Conservation (phyloP, 2,329 filamentous ascomycete species). For the Volutella citrinella region DNA sequence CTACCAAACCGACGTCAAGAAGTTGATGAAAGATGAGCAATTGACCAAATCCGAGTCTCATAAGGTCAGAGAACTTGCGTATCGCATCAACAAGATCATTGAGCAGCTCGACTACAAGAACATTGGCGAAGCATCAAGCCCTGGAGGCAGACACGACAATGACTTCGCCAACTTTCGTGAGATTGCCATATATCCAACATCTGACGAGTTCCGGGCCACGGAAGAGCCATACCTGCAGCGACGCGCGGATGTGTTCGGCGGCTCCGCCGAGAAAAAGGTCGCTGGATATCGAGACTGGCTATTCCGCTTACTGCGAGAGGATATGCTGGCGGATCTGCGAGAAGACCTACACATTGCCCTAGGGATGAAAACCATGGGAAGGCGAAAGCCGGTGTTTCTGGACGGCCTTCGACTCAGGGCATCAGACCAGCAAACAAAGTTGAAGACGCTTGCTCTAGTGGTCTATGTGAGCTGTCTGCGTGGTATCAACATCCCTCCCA, state of each 20-base stretch:
- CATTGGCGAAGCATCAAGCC: conserved; percentile 17
- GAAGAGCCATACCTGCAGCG: conserved; percentile 54
- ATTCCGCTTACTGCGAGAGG: conserved; percentile 68
- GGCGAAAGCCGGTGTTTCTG: conserved; percentile 39
- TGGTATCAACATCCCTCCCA: conserved; percentile 44
- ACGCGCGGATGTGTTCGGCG: conserved; percentile 46
- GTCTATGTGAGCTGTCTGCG: conserved; percentile 39
- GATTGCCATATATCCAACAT: conserved; percentile 63
- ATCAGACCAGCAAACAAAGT: conserved; percentile 34
- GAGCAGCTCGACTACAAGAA: conserved; percentile 17
- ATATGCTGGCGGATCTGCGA: conserved; percentile 65
- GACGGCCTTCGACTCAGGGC: conserved; percentile 34
- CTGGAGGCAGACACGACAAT: conserved; percentile 73
- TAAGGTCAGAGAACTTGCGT: conserved; percentile 24
- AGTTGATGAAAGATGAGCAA: conserved; percentile 20
- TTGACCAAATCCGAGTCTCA: conserved; percentile 24
- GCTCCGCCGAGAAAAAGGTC: conserved; percentile 33
- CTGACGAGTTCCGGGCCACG: conserved; percentile 58
- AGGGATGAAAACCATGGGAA: conserved; percentile 46
- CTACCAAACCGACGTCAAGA: conserved; percentile 17
- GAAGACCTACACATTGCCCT: conserved; percentile 54
- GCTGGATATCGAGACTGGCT: conserved; percentile 64
- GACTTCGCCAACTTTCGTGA: conserved; percentile 60
- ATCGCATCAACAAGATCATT: conserved; percentile 39
- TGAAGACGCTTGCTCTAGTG: conserved; percentile 28